A percentile compares a stretch with the other conserved stretches of the same genome.
Evolutionary conservation across 2,329 filamentous ascomycete genomes (phyloP).

Genomic region (Pseudomassariella vexata): DNA sequence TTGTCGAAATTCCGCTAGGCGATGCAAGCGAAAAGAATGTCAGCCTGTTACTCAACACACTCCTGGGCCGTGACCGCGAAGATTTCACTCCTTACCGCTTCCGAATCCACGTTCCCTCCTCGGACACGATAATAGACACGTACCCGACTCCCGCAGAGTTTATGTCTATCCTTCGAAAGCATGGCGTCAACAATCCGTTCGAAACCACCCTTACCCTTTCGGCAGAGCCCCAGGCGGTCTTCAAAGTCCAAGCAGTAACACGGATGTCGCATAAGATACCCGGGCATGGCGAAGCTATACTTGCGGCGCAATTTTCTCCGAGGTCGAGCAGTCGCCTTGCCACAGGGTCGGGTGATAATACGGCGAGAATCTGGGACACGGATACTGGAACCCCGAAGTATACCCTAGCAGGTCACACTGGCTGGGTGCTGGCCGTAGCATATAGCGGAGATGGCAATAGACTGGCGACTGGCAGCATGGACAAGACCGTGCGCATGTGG

Average conservation of each 20-base stretch:
- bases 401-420: slow-evolving; percentile 80
- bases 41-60: slow-evolving; percentile 77
- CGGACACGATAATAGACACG: slow-evolving; percentile 47
- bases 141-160: slow-evolving; percentile 46
- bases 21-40: slow-evolving; percentile 87
- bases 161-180: slow-evolving; percentile 45
- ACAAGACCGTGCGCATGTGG: slow-evolving; percentile 88
- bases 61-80: slow-evolving; percentile 64
- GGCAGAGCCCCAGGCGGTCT: slow-evolving; percentile 81
- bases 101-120: slow-evolving; percentile 51
- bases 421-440: slow-evolving; percentile 82
- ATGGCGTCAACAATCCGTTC: slow-evolving; percentile 53
- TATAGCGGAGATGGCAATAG: slow-evolving; percentile 80
- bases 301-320: slow-evolving; percentile 81
- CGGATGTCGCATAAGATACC: slow-evolving; percentile 83
- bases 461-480: slow-evolving; percentile 87
- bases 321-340: slow-evolving; percentile 70
- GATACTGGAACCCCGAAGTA: slow-evolving; percentile 85
- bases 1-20: slow-evolving; percentile 69
- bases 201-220: slow-evolving; percentile 50
- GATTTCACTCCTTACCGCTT: slow-evolving; percentile 58
- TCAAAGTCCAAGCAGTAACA: slow-evolving; percentile 86
- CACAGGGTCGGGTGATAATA: slow-evolving; percentile 86
- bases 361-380: slow-evolving; percentile 89
- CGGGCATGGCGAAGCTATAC: slow-evolving; percentile 87